Conservation (phyloP, 768 basidiomycete genomes). For the Macrolepiota albuminosa region DNA sequence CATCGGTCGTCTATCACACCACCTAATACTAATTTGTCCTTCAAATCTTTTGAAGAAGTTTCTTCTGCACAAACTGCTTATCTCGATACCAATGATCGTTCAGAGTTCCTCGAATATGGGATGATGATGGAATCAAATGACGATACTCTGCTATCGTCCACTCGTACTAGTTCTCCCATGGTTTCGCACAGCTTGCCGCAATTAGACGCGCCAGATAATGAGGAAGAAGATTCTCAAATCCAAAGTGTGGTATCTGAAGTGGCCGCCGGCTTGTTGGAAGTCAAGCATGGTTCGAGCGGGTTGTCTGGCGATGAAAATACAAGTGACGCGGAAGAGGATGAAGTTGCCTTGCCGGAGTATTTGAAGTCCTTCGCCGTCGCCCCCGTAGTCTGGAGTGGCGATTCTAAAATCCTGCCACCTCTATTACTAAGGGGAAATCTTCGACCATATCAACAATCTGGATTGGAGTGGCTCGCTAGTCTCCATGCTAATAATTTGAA, state of each 20-base stretch:
- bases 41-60: not conserved
- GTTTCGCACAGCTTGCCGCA: not conserved
- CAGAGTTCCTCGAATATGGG: not conserved
- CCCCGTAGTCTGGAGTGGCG: conserved; percentile 62
- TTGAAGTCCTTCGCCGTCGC: conserved; percentile 68
- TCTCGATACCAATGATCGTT: not conserved
- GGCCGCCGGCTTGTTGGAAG: not conserved
- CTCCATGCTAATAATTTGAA: conserved; percentile 78
- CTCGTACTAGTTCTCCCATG: not conserved
- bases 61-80: not conserved
- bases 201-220: not conserved
- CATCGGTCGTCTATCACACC: not conserved
- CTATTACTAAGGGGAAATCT: conserved; percentile 81
- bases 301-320: not conserved
- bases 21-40: not conserved
- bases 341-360: conserved; percentile 43
- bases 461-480: conserved; percentile 91
- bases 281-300: not conserved
- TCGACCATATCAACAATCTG: conserved; percentile 90
- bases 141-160: not conserved
- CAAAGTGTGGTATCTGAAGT: not conserved
- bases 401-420: conserved; percentile 54
- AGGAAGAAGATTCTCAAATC: not conserved
- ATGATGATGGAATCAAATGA: not conserved
- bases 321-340: conserved; percentile 19